Evolutionary conservation across 192 early-diverging fungal species (phyloP), one percentile per base, ranked within the genome.

Genomic region (Coemansia sp.): DNA sequence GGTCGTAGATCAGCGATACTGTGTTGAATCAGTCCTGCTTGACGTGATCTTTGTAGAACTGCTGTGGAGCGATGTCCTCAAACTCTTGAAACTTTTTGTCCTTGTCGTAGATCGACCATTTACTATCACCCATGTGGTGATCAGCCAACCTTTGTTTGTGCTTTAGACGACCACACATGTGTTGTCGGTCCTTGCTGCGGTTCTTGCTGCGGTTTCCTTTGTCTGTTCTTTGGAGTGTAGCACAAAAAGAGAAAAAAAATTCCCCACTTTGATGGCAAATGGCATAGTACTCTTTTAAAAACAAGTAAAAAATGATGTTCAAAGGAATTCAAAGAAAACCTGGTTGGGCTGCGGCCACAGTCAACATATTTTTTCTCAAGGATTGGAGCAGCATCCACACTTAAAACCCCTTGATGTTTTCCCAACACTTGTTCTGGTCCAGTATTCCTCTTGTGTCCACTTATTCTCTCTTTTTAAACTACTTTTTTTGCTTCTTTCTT

Each of bases 1-100:
- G 90, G 62, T 92, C 90, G 72, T 93, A 87, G 49, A 92, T 87
- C 61, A 92, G 71, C 20, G 92, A 92, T 53, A 92, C 79, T 0
- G 85, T 87, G 20, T 89, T 83, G 18, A 49, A 67, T 64, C 90
- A 81, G 86, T 93, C 83, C 29, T 70, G 31, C 44, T 85, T 80
- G 27, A 92, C 80, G 64, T 90, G 73, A 3, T 91, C 82, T 61
- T 76, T 70, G 78, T 87, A 89, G 75, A 88, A 94, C 55, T 80
- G 72, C 31, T 85, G 86, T 29, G 92, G 90, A 7, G 89, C 89
- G 40, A 91, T 62, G 53, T 84, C 75, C 12, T 68, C 57, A 68
- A 85, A 82, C 64, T 85, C 81, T 40, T 84, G 73, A 79, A 81
- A 90, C 69, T 89, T 87, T 27, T 89, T 91, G 72, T 92, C 87